Evolutionary conservation across 768 basidiomycete genomes (phyloP), one percentile per base, ranked within the genome.

Genomic region (Pleurotus sapidus): DNA sequence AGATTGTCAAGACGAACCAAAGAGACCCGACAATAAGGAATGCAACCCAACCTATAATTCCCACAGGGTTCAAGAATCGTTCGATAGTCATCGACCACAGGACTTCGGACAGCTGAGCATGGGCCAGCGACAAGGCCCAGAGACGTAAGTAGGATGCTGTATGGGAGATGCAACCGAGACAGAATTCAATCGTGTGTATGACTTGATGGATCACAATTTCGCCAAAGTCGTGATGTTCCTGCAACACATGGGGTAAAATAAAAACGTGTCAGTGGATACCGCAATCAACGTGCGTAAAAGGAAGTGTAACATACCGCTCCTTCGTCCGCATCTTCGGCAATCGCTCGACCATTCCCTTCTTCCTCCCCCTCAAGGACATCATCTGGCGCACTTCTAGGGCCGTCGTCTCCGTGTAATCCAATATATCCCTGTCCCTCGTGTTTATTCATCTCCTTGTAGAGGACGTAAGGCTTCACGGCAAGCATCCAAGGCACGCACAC

Each of bases 101-200:
- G 55, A 96, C 94, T 71, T 95, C 95, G 39, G 94, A 96, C 15
- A 99, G 79, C 73, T 98, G 97, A 17, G 97, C 94, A 74, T 99
- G 97, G 9, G 97, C 97, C 51, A 99, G 83, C 23, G 97, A 99
- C 5, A 99, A 83, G 17, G 97, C 97, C 96, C 96, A 98, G 39
- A 99, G 79, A 68, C 96, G 90, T 48, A 94, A 83, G 72, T 92
- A 93, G 14, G 91, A 93, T 11, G 93, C 93, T 1, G 96, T 98
- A 72, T 98, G 96, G 61, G 96, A 98, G 66, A 98, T 98, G 72
- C 96, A 98, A 5, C 96, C 97, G 34, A 99, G 85, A 69, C 97
- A 99, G 74, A 98, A 99, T 75, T 99, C 97, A 72, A 99, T 98
- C 23, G 95, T 96, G 73, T 98, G 97, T 67, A 99, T 99, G 60